Evolutionary conservation across 1,284 basidiomycete species (phyloP), one percentile per base, ranked within the genome.

Genomic region (Naganishia sp.): DNA sequence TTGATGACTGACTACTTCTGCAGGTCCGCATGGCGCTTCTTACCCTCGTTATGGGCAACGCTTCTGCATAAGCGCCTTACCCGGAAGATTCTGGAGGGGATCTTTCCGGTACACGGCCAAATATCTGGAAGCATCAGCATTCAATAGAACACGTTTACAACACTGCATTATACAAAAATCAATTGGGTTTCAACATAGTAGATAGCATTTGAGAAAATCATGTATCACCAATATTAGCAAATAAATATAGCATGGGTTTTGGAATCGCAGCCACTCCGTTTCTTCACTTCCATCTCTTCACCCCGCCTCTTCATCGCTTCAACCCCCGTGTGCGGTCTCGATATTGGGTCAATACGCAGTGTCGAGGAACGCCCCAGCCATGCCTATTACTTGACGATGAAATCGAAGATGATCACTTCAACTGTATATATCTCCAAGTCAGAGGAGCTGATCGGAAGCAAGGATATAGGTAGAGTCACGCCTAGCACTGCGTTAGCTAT

Each of bases 11-110:
- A 50, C n/a, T 10, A 7, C 10, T 60, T 15, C 50, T 55, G 5
- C 72, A 89, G 88, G 85, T 90, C 72, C 86, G 89, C 64, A 90
- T 90, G 89, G 89, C 89, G 6, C 80, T 90, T 43, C 82, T 90
- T 31, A 85, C 86, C 9, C 86, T 87, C 74, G 86, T 90, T 53
- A 83, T 90, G 59, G 59, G 59, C 39, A 61, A 61, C 48, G 59
- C 59, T 18, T 61, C 59, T 52, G 59, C 59, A n/a, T 61, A 50
- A 61, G 28, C 23, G 10, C 21, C 18, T 16, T 23, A 43, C 21
- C 42, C 16, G 21, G 23, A 44, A 61, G 49, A 50, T 43, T 61
- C 59, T 61, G 59, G 59, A 61, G 59, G 59, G 53, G 59, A 61
- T 33, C 59, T 61, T 52, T 48, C 50, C 36, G 31, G 23, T 21